Base-by-base conservation (phyloP, 2,329 filamentous ascomycete genomes). In the Monilinia vaccinii-corymbosi region DNA sequence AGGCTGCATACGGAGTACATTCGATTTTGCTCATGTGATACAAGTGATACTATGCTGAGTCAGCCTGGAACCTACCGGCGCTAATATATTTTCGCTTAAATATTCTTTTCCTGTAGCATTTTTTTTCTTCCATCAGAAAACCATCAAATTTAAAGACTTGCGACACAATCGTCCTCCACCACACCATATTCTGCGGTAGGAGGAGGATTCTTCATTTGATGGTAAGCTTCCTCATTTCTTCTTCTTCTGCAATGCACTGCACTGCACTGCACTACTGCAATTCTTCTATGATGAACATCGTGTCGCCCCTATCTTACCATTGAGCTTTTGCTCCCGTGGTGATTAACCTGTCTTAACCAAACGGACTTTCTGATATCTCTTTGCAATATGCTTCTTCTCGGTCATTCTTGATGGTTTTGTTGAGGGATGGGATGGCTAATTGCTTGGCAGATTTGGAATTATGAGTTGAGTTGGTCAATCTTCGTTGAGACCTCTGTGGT, bases 241-340 rank as follows among this genome's bases (percentile, higher is more conserved):
- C 46, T 10, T 36, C 4, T 40, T n/a, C 28, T 42, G n/a, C n/a
- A n/a, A n/a, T n/a, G n/a, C n/a, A n/a, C n/a, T n/a, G n/a, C n/a
- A n/a, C n/a, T n/a, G n/a, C n/a, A n/a, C n/a, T n/a, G n/a, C 38
- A n/a, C 18, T 32, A 16, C n/a, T 42, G 14, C 52, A 49, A 42
- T 28, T 21, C 2, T 61, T 50, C 45, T 38, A 78, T 82, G 79
- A 82, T 82, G 79, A 82, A 75, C 72, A 74, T 74, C 72, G 75
- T 79, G 80, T 82, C 80, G 80, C 80, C 80, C 80, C 80, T 80
- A 79, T 78, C 80, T 78, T 79, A 82, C 75, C 67, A 68, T 66
- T 62, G 67, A 71, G 67, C 65, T 69, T 68, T 62, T 61, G 65
- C 69, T 71, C 70, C 69, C 63, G 76, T 82, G 79, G 78, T 82